Percentiles rank a stretch among this genome's conserved stretches.
phyloP scores from a whole-genome alignment of 305 asterid genomes.

The Salvia sclarea region DNA sequence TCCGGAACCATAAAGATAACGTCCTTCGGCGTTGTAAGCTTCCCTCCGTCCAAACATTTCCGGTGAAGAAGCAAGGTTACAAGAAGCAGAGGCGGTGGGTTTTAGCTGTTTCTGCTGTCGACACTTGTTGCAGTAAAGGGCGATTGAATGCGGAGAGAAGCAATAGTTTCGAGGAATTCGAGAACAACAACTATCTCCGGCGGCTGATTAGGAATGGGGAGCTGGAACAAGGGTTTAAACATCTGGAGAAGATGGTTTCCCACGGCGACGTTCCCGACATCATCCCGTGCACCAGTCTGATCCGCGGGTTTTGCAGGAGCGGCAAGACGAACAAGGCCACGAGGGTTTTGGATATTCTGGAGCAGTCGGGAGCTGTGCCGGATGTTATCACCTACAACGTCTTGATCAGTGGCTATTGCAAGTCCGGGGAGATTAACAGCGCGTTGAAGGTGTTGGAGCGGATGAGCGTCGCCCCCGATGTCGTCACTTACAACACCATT shows the following conservation, averaged over 20 bases:
- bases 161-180: constrained; percentile 59
- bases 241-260: constrained; percentile 70
- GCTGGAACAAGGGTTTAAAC: constrained; percentile 72
- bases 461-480: constrained; percentile 87
- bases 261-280: constrained; percentile 81
- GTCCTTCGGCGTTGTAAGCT: constrained; percentile 26
- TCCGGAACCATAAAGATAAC: constrained; percentile 38
- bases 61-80: constrained; percentile 33
- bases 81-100: constrained; percentile 40
- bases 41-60: constrained; percentile 25
- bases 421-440: constrained; percentile 70
- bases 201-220: constrained; percentile 68
- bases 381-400: constrained; percentile 91
- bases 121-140: constrained; percentile 47
- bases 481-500: constrained; percentile 85
- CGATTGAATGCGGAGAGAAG: constrained; percentile 45
- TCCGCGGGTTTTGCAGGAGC: constrained; percentile 73
- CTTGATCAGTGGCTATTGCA: constrained; percentile 84
- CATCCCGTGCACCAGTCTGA: constrained; percentile 77
- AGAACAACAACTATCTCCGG: constrained; percentile 70
- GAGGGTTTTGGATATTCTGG: constrained; percentile 72
- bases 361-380: constrained; percentile 85
- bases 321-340: constrained; percentile 74
- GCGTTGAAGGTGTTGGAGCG: constrained; percentile 66
- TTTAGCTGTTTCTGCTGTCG: constrained; percentile 50